Evolutionary conservation across 495 filamentous ascomycete genomes (phyloP).

Genomic region (Penicillium herquei): DNA sequence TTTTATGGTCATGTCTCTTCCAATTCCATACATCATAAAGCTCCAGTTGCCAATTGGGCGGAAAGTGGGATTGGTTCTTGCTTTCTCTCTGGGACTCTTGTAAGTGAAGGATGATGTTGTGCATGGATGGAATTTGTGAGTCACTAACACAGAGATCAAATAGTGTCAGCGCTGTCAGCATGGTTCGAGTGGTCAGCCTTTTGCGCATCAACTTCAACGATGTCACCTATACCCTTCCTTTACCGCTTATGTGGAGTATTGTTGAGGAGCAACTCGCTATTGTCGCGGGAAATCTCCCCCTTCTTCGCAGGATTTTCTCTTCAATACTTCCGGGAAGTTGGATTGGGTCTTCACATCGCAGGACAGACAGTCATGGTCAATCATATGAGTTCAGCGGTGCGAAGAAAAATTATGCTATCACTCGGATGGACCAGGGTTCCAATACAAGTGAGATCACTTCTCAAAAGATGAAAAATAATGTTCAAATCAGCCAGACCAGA

Average conservation of each 20-base stretch:
- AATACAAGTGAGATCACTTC: not conserved
- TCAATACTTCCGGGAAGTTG: not conserved
- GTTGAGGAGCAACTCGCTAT: slow-evolving; percentile 19
- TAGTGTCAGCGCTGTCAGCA: slow-evolving; percentile 19
- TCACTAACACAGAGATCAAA: slow-evolving; percentile 2
- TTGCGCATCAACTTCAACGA: slow-evolving; percentile 15
- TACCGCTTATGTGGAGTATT: slow-evolving; percentile 15
- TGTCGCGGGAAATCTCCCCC: slow-evolving; percentile 12
- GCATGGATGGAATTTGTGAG: not conserved
- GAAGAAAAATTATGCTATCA: not conserved
- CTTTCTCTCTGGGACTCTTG: slow-evolving; percentile 10
- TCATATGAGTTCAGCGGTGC: not conserved
- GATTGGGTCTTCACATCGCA: not conserved
- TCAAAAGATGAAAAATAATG: not conserved
- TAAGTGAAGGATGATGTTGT: not conserved
- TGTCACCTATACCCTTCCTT: slow-evolving; percentile 14
- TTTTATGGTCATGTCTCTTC: slow-evolving; percentile 4
- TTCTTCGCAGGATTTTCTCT: not conserved
- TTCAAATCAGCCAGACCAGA: not conserved
- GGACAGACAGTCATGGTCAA: not conserved
- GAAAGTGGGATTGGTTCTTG: slow-evolving; percentile 3
- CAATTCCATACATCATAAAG: slow-evolving; percentile 9
- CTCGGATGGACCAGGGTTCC: not conserved
- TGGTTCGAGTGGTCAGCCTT: slow-evolving; percentile 17
- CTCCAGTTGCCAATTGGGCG: slow-evolving; percentile 4